Conservation (phyloP, 2,329 filamentous ascomycete genomes). For the Aspergillus japonicus region DNA sequence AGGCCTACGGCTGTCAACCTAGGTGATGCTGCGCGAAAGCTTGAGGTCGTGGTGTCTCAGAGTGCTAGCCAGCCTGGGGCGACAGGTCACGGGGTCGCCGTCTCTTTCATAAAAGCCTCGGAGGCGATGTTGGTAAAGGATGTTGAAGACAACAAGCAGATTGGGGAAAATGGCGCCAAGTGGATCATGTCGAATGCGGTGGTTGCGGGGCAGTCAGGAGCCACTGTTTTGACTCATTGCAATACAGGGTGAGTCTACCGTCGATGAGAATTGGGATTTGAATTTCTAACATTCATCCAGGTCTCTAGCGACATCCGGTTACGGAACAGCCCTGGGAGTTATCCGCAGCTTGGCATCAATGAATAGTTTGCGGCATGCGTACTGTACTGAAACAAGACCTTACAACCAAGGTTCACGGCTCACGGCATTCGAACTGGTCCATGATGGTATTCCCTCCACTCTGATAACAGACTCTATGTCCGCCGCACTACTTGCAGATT, state of each 20-base stretch:
- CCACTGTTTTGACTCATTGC: constrained; percentile 94
- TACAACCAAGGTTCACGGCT: constrained; percentile 97
- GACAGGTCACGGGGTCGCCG: constrained; percentile 53
- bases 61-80: constrained; percentile 36
- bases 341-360: constrained; percentile 75
- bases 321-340: constrained; percentile 91
- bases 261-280: not conserved
- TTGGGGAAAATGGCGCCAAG: constrained; percentile 76
- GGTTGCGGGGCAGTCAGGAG: constrained; percentile 51
- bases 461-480: constrained; percentile 97
- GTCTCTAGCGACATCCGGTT: constrained; percentile 94
- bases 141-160: constrained; percentile 79
- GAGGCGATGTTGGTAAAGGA: constrained; percentile 87
- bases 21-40: constrained; percentile 79
- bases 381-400: constrained; percentile 93
- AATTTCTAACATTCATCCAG: constrained; percentile 40
- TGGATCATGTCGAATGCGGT: constrained; percentile 69
- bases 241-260: constrained; percentile 74
- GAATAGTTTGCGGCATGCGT: constrained; percentile 72
- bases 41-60: constrained; percentile 64
- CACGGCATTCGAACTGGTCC: constrained; percentile 94
- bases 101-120: constrained; percentile 73
- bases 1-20: constrained; percentile 94
- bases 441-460: constrained; percentile 86
- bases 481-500: constrained; percentile 68